Evolutionary conservation across 129 eudicot genomes (phyloP).

Genomic region (Glebionis coronaria): DNA sequence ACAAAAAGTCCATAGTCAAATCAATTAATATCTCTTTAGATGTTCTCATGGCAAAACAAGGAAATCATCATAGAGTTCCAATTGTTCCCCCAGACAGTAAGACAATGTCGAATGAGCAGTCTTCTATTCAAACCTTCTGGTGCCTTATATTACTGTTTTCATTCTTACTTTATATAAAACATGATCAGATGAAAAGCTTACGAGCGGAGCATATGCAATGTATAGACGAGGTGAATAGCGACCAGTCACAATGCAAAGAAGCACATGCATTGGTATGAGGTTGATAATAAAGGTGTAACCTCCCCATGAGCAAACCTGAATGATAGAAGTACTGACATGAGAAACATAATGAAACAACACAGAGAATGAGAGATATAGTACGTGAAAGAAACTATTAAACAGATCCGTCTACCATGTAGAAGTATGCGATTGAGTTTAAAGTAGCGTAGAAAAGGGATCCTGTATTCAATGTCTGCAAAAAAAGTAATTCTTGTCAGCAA

Average conservation of each 20-base stretch:
- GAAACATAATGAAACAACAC: not conserved
- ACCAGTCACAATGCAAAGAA: constrained; percentile 94
- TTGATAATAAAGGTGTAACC: constrained; percentile 99
- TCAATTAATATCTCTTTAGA: no score
- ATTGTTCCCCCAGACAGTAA: not conserved
- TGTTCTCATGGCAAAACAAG: no score
- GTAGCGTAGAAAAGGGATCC: constrained; percentile 96
- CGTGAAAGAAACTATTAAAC: not conserved
- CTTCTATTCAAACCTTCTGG: not conserved
- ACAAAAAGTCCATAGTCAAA: no score
- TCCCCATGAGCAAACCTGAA: constrained; percentile 99
- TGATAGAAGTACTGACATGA: not conserved
- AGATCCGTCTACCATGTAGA: constrained; percentile 70
- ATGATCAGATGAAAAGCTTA: constrained; percentile 35
- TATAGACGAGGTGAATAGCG: constrained; percentile 90
- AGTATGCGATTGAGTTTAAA: constrained; percentile 83
- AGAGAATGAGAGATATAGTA: not conserved
- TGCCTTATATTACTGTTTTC: constrained; percentile 5
- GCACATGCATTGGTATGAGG: constrained; percentile 98
- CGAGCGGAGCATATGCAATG: constrained; percentile 97
- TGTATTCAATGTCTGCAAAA: constrained; percentile 88
- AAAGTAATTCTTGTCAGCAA: constrained; percentile 22
- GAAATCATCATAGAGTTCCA: not conserved
- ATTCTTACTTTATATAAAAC: not conserved
- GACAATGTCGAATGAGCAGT: not conserved